phyloP scores from a whole-genome alignment of 495 filamentous ascomycete species.

The Neurospora sp. region DNA sequence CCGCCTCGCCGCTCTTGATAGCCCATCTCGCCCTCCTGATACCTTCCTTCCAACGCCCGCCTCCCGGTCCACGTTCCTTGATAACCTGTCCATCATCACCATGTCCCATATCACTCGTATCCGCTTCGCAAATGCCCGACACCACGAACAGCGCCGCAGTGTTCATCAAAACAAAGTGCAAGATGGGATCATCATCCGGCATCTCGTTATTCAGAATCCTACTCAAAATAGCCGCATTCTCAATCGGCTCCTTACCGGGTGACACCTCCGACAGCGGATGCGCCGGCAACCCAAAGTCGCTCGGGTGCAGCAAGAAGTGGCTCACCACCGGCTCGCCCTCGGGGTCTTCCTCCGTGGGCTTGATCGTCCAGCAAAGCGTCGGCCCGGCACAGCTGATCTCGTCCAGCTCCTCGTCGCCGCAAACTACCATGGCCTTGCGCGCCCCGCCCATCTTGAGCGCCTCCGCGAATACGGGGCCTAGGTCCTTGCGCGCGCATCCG shows the following conservation, averaged over 20 bases:
- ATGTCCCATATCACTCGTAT: constrained; percentile 60
- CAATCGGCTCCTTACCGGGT: constrained; percentile 71
- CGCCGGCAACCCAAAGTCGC: constrained; percentile 71
- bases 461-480: constrained; percentile 81
- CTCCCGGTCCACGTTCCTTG: constrained; percentile 68
- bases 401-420: constrained; percentile 88
- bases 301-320: constrained; percentile 63
- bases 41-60: constrained; percentile 86
- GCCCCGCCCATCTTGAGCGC: constrained; percentile 68
- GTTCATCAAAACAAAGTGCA: constrained; percentile 92
- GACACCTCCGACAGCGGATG: constrained; percentile 70
- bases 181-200: constrained; percentile 64
- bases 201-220: constrained; percentile 65
- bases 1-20: constrained; percentile 69
- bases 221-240: constrained; percentile 79
- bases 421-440: constrained; percentile 81
- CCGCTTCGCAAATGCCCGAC: constrained; percentile 75
- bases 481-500: constrained; percentile 74
- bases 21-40: constrained; percentile 76
- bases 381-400: constrained; percentile 83
- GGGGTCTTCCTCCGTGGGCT: constrained; percentile 29
- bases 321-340: constrained; percentile 49
- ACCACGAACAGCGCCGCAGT: constrained; percentile 78
- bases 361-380: constrained; percentile 80
- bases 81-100: constrained; percentile 61